These are phyloP conservation scores for Crithidia bombi DNA, from an alignment of 208 protist species.

Conservation along the genomic window DNA sequence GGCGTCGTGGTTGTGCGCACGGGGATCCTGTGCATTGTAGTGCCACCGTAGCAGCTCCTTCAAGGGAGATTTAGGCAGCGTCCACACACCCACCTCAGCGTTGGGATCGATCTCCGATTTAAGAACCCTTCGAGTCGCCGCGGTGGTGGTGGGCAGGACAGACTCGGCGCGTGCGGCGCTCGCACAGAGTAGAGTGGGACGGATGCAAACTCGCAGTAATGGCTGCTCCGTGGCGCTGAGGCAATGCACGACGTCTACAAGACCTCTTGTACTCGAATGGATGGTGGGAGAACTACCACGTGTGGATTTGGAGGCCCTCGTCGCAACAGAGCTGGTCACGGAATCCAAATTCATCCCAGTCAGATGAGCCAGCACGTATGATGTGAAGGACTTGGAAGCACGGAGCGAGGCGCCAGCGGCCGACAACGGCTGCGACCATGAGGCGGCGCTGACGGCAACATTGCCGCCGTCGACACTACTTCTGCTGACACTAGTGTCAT, in stretches of 20 bases:
- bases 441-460: neutral
- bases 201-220: slow-evolving; percentile 22
- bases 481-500: no score
- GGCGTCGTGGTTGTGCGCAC: slow-evolving; percentile 77
- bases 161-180: no score
- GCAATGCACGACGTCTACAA: slow-evolving; percentile 18
- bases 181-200: neutral
- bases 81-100: slow-evolving; percentile 62
- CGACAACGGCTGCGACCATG: neutral
- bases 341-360: neutral
- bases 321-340: neutral
- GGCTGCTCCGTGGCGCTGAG: slow-evolving; percentile 26
- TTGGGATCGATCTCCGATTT: slow-evolving; percentile 67
- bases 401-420: neutral
- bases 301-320: neutral
- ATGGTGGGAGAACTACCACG: neutral
- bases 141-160: neutral
- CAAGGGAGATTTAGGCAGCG: slow-evolving; percentile 11
- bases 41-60: slow-evolving; percentile 74
- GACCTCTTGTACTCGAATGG: neutral
- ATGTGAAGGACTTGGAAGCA: slow-evolving; percentile 14
- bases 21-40: slow-evolving; percentile 78
- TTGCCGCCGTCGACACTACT: neutral
- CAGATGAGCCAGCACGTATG: slow-evolving; percentile 18
- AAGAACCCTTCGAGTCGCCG: slow-evolving; percentile 38